Base-by-base conservation (phyloP, 371 early-diverging fungal genomes). In the Choanephora cucurbitarum region DNA sequence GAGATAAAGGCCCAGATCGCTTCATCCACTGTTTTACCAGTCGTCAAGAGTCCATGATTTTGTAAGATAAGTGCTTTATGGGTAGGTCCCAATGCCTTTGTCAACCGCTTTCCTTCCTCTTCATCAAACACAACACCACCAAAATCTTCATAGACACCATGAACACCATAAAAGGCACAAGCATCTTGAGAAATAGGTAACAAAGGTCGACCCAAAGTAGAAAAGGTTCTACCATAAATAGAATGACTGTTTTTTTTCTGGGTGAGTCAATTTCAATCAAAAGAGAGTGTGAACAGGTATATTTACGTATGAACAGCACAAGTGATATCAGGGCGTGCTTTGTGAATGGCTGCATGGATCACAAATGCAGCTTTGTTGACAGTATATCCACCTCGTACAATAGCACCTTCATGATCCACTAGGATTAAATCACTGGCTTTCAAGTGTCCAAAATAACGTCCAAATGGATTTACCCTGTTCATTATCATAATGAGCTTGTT, bases 351-450 rank as follows among this genome's bases (percentile, higher is more conserved):
- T 1, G 79, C 80, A 60, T 85, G 85, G 49, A 83, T 85, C 11
- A 81, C 82, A 64, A 85, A 85, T 0, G 83, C 85, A 1, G 83
- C 85, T 11, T 81, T 82, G 50, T 85, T 85, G 17, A 85, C 77
- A 2, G 75, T 61, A 0, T 68, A 45, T 8, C 51, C 61, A 0
- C 83, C 85, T 8, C 79, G 65, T 1, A 82, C 74, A 50, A 85
- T 80, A 1, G 69, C 62, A 24, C 85, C 83, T 3, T 66, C 32
- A 57, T 80, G 81, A 57, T 85, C 79, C 0, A 82, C 79, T 11
- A 85, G 67, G 17, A 83, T 54, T 19, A 85, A 66, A 51, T 83
- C 83, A 45, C 77, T 77, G 2, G 79, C 75, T 15, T 75, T 79
- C 47, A 85, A 72, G 53, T 80, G 77, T 0, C 79, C 72, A 60